Percentiles rank a stretch among this genome's conserved stretches.
These are phyloP conservation scores for Alternaria solani DNA, from an alignment of 2,329 filamentous ascomycete genomes.

Conservation along the genomic window DNA sequence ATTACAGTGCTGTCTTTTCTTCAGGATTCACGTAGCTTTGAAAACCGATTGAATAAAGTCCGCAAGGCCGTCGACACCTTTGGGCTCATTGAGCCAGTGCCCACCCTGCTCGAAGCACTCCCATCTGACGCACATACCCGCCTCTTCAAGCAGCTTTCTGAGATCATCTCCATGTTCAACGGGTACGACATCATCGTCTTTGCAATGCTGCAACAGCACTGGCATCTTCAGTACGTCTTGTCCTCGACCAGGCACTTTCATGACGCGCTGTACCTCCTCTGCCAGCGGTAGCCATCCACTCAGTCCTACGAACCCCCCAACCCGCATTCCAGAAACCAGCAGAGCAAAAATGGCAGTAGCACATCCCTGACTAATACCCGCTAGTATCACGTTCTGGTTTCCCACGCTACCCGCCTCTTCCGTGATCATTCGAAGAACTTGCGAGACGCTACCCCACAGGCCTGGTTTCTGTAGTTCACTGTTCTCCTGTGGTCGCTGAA, in stretches of 20 bases:
- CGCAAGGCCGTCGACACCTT: conserved; percentile 58
- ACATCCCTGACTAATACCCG: conserved; percentile 37
- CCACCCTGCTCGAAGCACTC: conserved; percentile 50
- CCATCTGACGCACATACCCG: conserved; percentile 52
- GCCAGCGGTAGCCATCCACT: conserved; percentile 32
- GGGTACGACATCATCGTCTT: conserved; percentile 54
- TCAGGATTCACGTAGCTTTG: not conserved
- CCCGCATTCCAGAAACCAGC: not conserved
- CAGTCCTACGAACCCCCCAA: conserved; percentile 34
- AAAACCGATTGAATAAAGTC: conserved; percentile 16
- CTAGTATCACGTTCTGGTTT: conserved; percentile 24
- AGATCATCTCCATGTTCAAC: conserved; percentile 48
- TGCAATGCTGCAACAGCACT: conserved; percentile 57
- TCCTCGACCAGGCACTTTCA: not conserved
- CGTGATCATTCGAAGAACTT: conserved; percentile 41
- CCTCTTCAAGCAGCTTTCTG: conserved; percentile 41
- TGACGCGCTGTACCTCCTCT: conserved; percentile 4
- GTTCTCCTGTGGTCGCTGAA: conserved; percentile 50
- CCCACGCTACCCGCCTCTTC: conserved; percentile 20
- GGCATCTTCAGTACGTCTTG: conserved; percentile 37
- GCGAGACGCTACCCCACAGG: conserved; percentile 50
- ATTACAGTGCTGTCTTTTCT: not conserved
- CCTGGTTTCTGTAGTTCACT: conserved; percentile 56
- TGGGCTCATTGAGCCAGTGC: conserved; percentile 60
- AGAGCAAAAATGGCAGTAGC: conserved; percentile 27